Conservation (phyloP, 73 alveolate genomes). For the Strombidium stylifer region DNA sequence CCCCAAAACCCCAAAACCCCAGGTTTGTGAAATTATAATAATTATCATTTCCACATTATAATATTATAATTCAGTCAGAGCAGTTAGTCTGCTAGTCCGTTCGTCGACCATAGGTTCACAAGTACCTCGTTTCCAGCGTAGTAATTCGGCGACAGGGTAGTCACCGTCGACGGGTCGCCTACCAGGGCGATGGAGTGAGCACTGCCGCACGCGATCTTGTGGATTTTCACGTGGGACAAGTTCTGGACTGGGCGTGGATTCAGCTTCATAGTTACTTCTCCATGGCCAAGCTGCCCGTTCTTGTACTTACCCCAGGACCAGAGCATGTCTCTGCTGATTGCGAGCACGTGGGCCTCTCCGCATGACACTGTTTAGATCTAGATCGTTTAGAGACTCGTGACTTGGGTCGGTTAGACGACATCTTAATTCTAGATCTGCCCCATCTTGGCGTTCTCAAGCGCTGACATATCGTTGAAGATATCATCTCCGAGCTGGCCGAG, state of each 20-base stretch:
- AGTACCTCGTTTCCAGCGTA: conserved; percentile 19
- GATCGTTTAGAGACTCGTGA: conserved; percentile 79
- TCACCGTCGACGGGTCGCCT: conserved; percentile 44
- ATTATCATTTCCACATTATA: background rate
- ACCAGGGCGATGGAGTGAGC: conserved; percentile 78
- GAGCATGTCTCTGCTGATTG: conserved; percentile 82
- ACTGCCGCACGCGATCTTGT: conserved; percentile 89
- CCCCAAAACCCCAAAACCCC: too few relatives aligned
- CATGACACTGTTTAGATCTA: conserved; percentile 73
- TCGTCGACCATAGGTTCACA: conserved; percentile 15
- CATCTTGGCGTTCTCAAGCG: conserved; percentile 46
- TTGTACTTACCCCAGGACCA: conserved; percentile 96
- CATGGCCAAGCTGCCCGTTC: conserved; percentile 90
- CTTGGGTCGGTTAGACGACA: conserved; percentile 77
- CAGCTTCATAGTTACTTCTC: conserved; percentile 70
- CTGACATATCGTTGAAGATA: conserved; percentile 42
- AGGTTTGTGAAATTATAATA: too few relatives aligned
- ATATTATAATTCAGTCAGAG: background rate
- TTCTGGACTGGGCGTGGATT: conserved; percentile 87
- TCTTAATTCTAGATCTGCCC: conserved; percentile 54
- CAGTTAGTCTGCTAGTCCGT: background rate
- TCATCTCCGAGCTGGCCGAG: conserved; percentile 88
- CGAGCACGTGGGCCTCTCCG: conserved; percentile 92
- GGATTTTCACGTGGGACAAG: conserved; percentile 60
- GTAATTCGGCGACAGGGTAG: conserved; percentile 28